Base-by-base conservation (phyloP, 768 basidiomycete genomes). In the Exsudoporus frostii region DNA sequence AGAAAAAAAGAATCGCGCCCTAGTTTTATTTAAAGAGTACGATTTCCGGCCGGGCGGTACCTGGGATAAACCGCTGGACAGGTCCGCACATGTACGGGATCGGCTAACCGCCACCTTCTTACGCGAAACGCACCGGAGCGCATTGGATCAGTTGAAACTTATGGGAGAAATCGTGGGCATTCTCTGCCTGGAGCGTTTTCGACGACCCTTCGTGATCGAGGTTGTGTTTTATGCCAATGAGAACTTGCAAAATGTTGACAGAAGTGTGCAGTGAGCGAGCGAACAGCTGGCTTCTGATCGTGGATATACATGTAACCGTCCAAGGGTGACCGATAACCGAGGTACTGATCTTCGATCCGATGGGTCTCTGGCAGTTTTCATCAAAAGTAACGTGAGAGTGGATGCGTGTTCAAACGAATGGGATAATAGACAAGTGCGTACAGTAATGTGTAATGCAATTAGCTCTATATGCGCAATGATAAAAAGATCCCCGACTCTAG, bases 401-500 rank as follows among this genome's bases (percentile, higher is more conserved):
- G 32, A 32, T 46, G 41, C n/a, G 39, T 53, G 40, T 56, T 54
- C 17, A 41, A n/a, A 22, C 5, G 52, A 62, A 40, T 38, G 44
- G 10, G 24, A 44, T 51, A 48, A 25, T 63, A 55, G 38, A 40
- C 36, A 14, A 24, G 41, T 51, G 51, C 41, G 55, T 65, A 53
- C 36, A 30, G 15, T 62, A 55, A 44, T 45, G 42, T 25, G 47
- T 50, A 32, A 48, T 64, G 63, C 49, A 40, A 49, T 62, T 37
- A 51, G 14, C 22, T 63, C 62, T 65, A 62, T 55, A 38, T 60
- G 48, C 22, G 58, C n/a, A 15, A 37, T 51, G 40, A 42, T 57
- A 51, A 51, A 51, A 51, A 36, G 38, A 42, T 59, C 36, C 47
- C 27, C 22, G 25, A 24, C 22, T 41, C 49, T 19, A 49, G 25